These are phyloP conservation scores for Blastocystis sp. DNA, from an alignment of 352 stramenopile genomes.

Conservation along the genomic window DNA sequence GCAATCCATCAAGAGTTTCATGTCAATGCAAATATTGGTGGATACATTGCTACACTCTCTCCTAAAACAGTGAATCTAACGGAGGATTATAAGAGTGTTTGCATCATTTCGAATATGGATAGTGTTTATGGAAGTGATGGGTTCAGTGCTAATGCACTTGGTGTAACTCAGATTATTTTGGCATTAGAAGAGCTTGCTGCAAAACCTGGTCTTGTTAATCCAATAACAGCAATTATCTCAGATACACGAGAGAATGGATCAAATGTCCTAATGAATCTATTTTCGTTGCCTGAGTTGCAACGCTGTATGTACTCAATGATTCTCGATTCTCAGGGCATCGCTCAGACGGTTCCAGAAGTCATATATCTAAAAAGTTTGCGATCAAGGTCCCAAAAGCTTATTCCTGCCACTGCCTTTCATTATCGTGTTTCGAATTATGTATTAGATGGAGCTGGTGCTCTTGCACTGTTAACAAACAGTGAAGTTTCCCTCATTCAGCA, in stretches of 20 bases:
- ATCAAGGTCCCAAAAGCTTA: too few species aligned
- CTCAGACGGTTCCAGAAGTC: constrained; percentile 21
- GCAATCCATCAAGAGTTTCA: background rate
- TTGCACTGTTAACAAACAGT: background rate
- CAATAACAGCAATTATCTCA: background rate
- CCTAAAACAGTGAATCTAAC: constrained; percentile 12
- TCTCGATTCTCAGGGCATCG: constrained; percentile 44
- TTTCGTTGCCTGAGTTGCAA: background rate
- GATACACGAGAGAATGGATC: constrained; percentile 27
- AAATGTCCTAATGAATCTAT: constrained; percentile 32
- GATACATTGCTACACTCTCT: constrained; percentile 43
- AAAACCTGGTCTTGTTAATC: background rate
- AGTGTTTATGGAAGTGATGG: constrained; percentile 59
- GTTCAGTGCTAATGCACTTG: constrained; percentile 16
- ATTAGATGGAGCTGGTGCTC: background rate
- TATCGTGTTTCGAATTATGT: constrained; percentile 46
- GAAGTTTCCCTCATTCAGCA: background rate
- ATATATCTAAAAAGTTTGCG: background rate
- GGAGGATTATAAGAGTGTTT: background rate
- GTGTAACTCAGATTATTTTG: constrained; percentile 12
- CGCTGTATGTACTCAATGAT: constrained; percentile 6
- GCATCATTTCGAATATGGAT: constrained; percentile 34
- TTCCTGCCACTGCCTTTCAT: background rate
- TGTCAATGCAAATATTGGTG: constrained; percentile 11
- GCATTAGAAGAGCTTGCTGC: constrained; percentile 20